These are phyloP conservation scores for Hemileia vastatrix DNA, from an alignment of 1,284 basidiomycete genomes.

Conservation along the genomic window DNA sequence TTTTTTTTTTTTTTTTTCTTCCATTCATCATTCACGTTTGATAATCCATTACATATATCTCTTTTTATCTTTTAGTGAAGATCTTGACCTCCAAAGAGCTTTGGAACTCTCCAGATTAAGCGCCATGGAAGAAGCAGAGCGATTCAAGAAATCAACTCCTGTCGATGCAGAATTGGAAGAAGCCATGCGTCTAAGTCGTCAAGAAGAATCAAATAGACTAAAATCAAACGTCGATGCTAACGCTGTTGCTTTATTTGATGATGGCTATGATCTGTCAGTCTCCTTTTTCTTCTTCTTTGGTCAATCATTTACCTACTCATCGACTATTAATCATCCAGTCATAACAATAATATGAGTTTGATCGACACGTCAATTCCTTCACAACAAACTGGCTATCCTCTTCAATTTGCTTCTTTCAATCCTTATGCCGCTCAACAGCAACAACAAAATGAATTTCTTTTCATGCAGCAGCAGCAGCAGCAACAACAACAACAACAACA, in stretches of 20 bases:
- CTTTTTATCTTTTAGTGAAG: slow-evolving; percentile 49
- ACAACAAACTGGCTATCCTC: slow-evolving; percentile 47
- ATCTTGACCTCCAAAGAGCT: slow-evolving; percentile 68
- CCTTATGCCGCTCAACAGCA: slow-evolving; percentile 50
- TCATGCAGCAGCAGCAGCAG: slow-evolving; percentile 36
- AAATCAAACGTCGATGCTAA: slow-evolving; percentile 17
- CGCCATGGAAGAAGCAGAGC: slow-evolving; percentile 21
- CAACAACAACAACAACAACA: slow-evolving; percentile 37
- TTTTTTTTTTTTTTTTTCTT: background rate
- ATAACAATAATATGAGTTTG: slow-evolving; percentile 38
- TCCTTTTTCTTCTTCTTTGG: background rate
- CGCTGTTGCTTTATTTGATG: slow-evolving; percentile 21
- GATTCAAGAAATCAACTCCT: slow-evolving; percentile 8
- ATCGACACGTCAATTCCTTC: slow-evolving; percentile 46
- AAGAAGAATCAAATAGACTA: slow-evolving; percentile 55
- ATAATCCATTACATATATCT: no score
- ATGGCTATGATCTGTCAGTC: slow-evolving; percentile 7
- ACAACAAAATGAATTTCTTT: no score
- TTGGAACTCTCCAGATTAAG: slow-evolving; percentile 47
- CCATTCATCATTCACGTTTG: background rate
- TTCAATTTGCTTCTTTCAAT: slow-evolving; percentile 52
- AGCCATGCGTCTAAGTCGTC: slow-evolving; percentile 65
- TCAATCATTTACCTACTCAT: background rate
- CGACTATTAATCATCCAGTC: slow-evolving; percentile 30
- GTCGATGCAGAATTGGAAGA: slow-evolving; percentile 51